Evolutionary conservation across 1,139 yeast genomes (phyloP).

Genomic region (Yamadazyma sp.): DNA sequence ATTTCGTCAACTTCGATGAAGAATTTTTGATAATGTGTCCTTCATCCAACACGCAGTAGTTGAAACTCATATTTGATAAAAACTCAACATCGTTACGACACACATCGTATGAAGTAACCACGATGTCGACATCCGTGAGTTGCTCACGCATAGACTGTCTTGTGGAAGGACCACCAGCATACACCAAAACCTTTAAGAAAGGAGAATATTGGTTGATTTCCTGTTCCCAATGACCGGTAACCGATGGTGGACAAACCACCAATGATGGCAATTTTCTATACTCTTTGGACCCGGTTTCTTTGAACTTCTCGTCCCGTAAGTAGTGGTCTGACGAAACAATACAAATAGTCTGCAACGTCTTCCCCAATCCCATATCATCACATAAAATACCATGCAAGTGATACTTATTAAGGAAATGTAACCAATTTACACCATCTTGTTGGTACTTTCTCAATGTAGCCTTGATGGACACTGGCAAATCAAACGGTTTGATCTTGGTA

Average conservation of each 20-base stretch:
- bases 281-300: constrained; percentile 62
- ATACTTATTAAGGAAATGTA: constrained; percentile 90
- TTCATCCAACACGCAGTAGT: constrained; percentile 95
- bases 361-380: constrained; percentile 99
- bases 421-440: constrained; percentile 98
- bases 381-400: constrained; percentile 95
- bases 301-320: constrained; percentile 69
- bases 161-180: constrained; percentile 89
- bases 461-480: constrained; percentile 84
- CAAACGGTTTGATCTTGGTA: constrained; percentile 84
- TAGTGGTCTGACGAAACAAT: constrained; percentile 96
- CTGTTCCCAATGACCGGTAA: constrained; percentile 99
- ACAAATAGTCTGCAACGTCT: constrained; percentile 95
- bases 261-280: constrained; percentile 77
- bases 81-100: constrained; percentile 85
- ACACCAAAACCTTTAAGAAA: constrained; percentile 75
- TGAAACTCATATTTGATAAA: constrained; percentile 65
- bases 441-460: constrained; percentile 95
- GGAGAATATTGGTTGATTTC: constrained; percentile 92
- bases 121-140: constrained; percentile 68
- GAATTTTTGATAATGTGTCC: constrained; percentile 97
- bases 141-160: constrained; percentile 57
- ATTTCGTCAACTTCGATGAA: constrained; percentile 79
- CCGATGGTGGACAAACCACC: constrained; percentile 93
- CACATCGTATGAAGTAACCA: constrained; percentile 94